Percentiles rank a stretch among this genome's conserved stretches.
Evolutionary conservation across 257 asterid genomes (phyloP).

Genomic region (Agastache rugosa): DNA sequence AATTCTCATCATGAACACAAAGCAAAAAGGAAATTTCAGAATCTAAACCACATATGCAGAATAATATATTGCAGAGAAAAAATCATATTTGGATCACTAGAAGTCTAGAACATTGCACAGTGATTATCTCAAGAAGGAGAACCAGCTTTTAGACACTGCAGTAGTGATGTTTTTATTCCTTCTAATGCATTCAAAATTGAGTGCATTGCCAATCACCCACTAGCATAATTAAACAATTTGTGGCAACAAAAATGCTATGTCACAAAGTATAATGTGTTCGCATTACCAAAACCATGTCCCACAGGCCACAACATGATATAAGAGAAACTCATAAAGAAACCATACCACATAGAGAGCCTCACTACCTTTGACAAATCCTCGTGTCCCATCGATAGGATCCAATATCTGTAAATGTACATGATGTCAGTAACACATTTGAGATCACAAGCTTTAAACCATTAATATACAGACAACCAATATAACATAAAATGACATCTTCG

Average conservation of each 20-base stretch:
- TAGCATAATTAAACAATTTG: neutral
- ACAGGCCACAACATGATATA: slow-evolving; percentile 23
- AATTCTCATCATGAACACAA: neutral
- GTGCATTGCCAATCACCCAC: neutral
- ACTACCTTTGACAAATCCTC: slow-evolving; percentile 91
- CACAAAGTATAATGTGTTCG: slow-evolving; percentile 19
- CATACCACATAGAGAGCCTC: slow-evolving; percentile 96
- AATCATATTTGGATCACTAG: neutral
- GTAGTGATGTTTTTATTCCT: neutral
- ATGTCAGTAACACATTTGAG: slow-evolving; percentile 24
- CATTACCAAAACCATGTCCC: slow-evolving; percentile 27
- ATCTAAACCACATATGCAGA: neutral
- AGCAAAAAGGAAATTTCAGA: neutral
- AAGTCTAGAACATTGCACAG: neutral
- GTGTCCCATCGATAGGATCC: slow-evolving; percentile 98
- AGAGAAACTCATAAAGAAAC: slow-evolving; percentile 34
- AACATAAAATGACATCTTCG: neutral
- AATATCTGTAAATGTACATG: slow-evolving; percentile 60
- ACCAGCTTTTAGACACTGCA: neutral
- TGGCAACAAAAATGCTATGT: slow-evolving; percentile 11
- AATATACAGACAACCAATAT: neutral
- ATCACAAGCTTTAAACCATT: slow-evolving; percentile 9
- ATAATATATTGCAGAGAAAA: slow-evolving; percentile 3
- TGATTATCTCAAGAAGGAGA: neutral
- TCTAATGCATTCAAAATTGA: slow-evolving; percentile 10